Percentiles rank a stretch among this genome's conserved stretches.
Evolutionary conservation across 2,329 filamentous ascomycete species (phyloP).

Genomic region (Lachnellula subtilissima): DNA sequence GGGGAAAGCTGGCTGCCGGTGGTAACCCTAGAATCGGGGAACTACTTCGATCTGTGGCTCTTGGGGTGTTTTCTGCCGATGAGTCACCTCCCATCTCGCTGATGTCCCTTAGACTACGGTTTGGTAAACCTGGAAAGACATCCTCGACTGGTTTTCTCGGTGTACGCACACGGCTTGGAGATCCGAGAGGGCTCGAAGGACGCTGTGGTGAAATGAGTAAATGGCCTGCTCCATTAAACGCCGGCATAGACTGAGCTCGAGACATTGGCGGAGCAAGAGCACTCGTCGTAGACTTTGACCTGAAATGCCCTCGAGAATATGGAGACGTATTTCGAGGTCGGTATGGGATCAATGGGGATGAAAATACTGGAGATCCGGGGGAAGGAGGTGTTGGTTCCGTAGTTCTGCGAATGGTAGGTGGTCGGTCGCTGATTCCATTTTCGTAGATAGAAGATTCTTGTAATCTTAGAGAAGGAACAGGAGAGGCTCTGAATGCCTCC

Average conservation of each 20-base stretch:
- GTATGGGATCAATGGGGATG: slow-evolving; percentile 47
- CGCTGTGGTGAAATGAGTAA: slow-evolving; percentile 49
- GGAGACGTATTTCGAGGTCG: slow-evolving; percentile 60
- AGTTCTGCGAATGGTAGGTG: slow-evolving; percentile 50
- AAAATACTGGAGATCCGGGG: slow-evolving; percentile 41
- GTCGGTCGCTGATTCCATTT: slow-evolving; percentile 25
- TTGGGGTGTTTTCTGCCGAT: slow-evolving; percentile 41
- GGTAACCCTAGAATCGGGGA: slow-evolving; percentile 43
- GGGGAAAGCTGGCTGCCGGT: slow-evolving; percentile 13
- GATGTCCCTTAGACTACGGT: slow-evolving; percentile 22
- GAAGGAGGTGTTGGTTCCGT: slow-evolving; percentile 53
- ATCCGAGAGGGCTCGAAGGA: slow-evolving; percentile 50
- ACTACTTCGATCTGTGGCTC: slow-evolving; percentile 44
- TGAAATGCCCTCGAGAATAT: slow-evolving; percentile 50
- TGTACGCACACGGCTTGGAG: slow-evolving; percentile 47
- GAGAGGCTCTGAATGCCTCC: slow-evolving; percentile 59
- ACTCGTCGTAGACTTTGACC: slow-evolving; percentile 55
- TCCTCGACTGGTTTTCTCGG: slow-evolving; percentile 57
- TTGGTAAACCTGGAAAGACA: slow-evolving; percentile 52
- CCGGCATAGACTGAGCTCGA: slow-evolving; percentile 60
- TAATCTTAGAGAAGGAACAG: slow-evolving; percentile 50
- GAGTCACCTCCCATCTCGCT: slow-evolving; percentile 24
- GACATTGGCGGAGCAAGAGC: slow-evolving; percentile 53
- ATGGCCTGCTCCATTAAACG: slow-evolving; percentile 55
- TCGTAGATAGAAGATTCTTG: slow-evolving; percentile 23